Evolutionary conservation across 371 early-diverging fungal species (phyloP), one percentile per base, ranked within the genome.

Genomic region (Mucor ambiguus): DNA sequence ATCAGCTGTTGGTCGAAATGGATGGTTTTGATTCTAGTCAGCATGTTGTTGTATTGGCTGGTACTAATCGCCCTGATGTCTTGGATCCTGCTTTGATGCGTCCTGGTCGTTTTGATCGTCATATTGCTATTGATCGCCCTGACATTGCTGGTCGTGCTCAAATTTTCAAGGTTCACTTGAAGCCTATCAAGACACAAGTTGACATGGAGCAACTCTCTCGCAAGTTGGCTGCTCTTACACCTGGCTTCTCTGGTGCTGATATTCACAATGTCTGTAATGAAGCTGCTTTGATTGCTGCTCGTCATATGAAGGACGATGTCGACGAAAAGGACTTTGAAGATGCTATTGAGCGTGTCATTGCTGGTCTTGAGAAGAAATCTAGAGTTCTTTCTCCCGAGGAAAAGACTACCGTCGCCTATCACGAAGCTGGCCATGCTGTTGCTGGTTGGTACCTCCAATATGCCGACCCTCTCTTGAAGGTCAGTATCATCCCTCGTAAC

Each of bases 1-100:
- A 98, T 79, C 98, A 98, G 83, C 79, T 99, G 22, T 79, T 99
- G 67, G 99, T 98, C n/a, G 99, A 99, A 85, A 98, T 99, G 98
- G 99, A 99, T 77, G 99, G 99, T 7, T 96, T 97, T 68, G 90
- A 87, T 9, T 86, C 92, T 6, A 86, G 83, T 56, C 93, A 97
- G 75, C 98, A 99, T 77, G 91, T 97, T 8, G 95, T 96, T 26
- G 96, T 97, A 0, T 76, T 96, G 43, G 96, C 96, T 22, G 96
- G 96, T 76, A 97, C 96, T 18, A 96, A 96, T 78, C 80, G 95
- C 58, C 95, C 95, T 10, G 96, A 95, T 72, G 95, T 95, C 2
- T 79, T 96, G 64, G 98, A 97, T 76, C 88, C 94, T 24, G 98
- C 98, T 5, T 78, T 97, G 57, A 87, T 95, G 81, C 87, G 98